Conservation (phyloP, 139 green algal species). For the Chlorella vulgaris region DNA sequence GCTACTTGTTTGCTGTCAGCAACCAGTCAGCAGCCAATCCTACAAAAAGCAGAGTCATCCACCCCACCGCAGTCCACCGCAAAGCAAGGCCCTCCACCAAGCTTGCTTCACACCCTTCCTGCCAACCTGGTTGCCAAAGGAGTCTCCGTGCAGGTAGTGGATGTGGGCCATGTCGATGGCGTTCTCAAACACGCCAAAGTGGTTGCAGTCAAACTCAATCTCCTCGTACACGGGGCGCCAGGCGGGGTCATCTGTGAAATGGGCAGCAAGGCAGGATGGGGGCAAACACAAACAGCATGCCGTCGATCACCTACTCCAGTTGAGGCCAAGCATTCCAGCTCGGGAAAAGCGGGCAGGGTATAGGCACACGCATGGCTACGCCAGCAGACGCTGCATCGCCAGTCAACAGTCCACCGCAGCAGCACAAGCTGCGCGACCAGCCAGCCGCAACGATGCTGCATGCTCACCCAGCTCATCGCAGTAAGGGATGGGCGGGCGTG, state of each 20-base stretch:
- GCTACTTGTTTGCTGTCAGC: no score
- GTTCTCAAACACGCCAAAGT: constrained; percentile 88
- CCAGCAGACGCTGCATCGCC: no score
- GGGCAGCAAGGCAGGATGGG: neutral
- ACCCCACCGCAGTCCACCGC: no score
- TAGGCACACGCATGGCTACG: no score
- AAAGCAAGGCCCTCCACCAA: neutral
- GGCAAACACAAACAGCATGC: neutral
- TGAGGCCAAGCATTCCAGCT: no score
- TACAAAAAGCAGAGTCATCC: no score
- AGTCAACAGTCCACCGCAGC: no score
- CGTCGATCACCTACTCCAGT: no score
- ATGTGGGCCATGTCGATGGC: constrained; percentile 92
- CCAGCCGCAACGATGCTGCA: neutral
- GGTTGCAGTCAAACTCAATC: constrained; percentile 60
- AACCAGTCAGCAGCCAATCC: no score
- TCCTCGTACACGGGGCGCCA: constrained; percentile 79
- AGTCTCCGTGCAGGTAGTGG: constrained; percentile 85
- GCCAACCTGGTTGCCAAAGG: constrained; percentile 26
- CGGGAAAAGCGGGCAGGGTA: no score
- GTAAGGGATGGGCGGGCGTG: constrained; percentile 77
- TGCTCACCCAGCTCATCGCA: constrained; percentile 65
- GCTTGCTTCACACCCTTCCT: neutral
- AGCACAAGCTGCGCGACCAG: no score
- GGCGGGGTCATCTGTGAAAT: constrained; percentile 53